Evolutionary conservation across 331 rosid genomes (phyloP).

Genomic region (Rhamnella rubrinervis): DNA sequence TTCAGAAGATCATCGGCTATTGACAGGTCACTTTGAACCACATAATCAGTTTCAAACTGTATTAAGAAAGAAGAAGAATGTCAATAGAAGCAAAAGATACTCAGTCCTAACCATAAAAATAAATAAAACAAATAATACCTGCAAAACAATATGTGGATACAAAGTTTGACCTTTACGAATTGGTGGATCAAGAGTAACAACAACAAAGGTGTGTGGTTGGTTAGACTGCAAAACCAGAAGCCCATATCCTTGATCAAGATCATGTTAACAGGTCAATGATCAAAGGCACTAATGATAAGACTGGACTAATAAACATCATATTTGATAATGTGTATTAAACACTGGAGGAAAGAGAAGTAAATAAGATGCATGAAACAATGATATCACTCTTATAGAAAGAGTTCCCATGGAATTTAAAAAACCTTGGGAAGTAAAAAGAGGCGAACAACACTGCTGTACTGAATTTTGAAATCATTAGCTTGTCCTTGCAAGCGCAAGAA

Average conservation of each 20-base stretch:
- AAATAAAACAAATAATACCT: conserved; percentile 57
- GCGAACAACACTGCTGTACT: conserved; percentile 96
- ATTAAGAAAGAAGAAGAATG: conserved; percentile 12
- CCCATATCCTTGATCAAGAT: not conserved
- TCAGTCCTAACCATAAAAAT: conserved; percentile 8
- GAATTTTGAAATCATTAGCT: conserved; percentile 97
- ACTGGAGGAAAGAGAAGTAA: conserved; percentile 9
- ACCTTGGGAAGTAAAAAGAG: conserved; percentile 98
- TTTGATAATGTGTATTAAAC: not conserved
- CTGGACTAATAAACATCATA: not conserved
- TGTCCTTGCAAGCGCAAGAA: conserved; percentile 94
- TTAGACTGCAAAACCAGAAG: conserved; percentile 63
- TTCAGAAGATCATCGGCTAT: conserved; percentile 69
- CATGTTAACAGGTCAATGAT: not conserved
- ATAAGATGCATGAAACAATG: not conserved
- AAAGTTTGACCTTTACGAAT: conserved; percentile 98
- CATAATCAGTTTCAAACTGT: conserved; percentile 87
- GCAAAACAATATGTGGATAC: conserved; percentile 98
- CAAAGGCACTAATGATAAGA: not conserved
- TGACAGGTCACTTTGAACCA: conserved; percentile 68
- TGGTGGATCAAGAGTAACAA: conserved; percentile 95
- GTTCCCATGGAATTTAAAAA: conserved; percentile 15
- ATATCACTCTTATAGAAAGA: not conserved
- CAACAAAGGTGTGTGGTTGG: conserved; percentile 93
- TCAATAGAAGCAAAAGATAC: conserved; percentile 13